Evolutionary conservation across 2,329 filamentous ascomycete species (phyloP).

Genomic region (Alternaria postmessia): DNA sequence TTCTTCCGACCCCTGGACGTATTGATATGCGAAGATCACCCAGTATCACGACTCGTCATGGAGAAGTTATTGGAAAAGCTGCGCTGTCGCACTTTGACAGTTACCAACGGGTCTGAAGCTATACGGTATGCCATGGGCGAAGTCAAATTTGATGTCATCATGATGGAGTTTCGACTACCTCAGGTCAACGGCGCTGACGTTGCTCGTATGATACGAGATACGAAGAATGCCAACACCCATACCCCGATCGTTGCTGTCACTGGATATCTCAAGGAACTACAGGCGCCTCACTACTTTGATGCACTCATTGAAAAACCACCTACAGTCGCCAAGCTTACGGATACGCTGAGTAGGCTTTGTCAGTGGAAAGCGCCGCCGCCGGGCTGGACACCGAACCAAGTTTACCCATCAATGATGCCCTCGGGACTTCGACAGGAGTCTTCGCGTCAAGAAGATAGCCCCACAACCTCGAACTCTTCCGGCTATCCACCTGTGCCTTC

Average conservation of each 20-base stretch:
- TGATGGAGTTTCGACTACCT: slow-evolving; percentile 95
- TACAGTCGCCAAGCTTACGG: slow-evolving; percentile 86
- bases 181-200: slow-evolving; percentile 96
- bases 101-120: slow-evolving; percentile 88
- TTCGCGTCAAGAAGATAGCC: slow-evolving; percentile 76
- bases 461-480: slow-evolving; percentile 78
- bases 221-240: slow-evolving; percentile 91
- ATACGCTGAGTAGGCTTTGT: slow-evolving; percentile 86
- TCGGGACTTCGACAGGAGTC: slow-evolving; percentile 72
- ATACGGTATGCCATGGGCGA: slow-evolving; percentile 94
- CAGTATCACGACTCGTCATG: slow-evolving; percentile 98
- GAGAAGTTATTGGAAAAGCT: slow-evolving; percentile 96
- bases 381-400: slow-evolving; percentile 58
- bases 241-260: slow-evolving; percentile 97
- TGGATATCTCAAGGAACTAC: slow-evolving; percentile 96
- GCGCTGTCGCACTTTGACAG: slow-evolving; percentile 91
- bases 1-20: slow-evolving; percentile 91
- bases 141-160: slow-evolving; percentile 98
- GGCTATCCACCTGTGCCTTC: slow-evolving; percentile 76
- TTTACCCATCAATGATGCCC: slow-evolving; percentile 58
- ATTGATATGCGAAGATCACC: slow-evolving; percentile 96
- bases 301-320: slow-evolving; percentile 96
- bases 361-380: slow-evolving; percentile 87
- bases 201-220: slow-evolving; percentile 96
- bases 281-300: slow-evolving; percentile 94